Base-by-base conservation (phyloP, 495 filamentous ascomycete species). In the Trichoderma parareesei region DNA sequence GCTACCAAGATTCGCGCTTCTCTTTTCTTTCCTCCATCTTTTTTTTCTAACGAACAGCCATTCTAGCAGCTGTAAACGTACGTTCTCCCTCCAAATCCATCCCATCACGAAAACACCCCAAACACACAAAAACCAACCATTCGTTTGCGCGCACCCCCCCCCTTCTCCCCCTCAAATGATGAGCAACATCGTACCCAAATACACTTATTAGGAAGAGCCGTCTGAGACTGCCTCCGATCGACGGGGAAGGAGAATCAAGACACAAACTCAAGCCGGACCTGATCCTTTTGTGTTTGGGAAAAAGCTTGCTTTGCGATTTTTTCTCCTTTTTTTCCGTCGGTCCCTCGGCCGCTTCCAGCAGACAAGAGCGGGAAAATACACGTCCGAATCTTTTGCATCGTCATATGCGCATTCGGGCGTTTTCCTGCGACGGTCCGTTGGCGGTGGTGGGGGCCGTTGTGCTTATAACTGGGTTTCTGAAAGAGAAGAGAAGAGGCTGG, bases 391-490 rank as follows among this genome's bases (percentile, higher is more conserved):
- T 27, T 46, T 41, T 61, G 64, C 57, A 65, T 61, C 64, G 64
- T 61, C 64, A 65, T 61, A 61, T 65, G 64, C 64, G 20, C 63
- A 48, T 33, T 38, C 38, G 41, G 44, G 62, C 18, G 46, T 44
- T 41, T 38, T n/a, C 48, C 49, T 4, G 14, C 16, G 38, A 14
- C 27, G 16, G 5, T 42, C 27, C 27, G 55, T 14, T 42, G 64
- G 64, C 14, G 27, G 40, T n/a, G 64, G 40, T 43, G 64, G 37
- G 64, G 64, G 55, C 38, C 38, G 64, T 65, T 13, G 64, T 65
- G 64, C 64, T 65, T 65, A 60, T 60, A 65, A 41, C 42, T 61
- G 53, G 64, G 64, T 61, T 61, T 65, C 64, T 65, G 64, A 65
- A 60, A 40, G 10, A 27, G 7, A 44, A 49, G 18, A 46, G 40